These are phyloP conservation scores for Bjerkandera adusta DNA, from an alignment of 1,284 basidiomycete genomes.

Conservation along the genomic window DNA sequence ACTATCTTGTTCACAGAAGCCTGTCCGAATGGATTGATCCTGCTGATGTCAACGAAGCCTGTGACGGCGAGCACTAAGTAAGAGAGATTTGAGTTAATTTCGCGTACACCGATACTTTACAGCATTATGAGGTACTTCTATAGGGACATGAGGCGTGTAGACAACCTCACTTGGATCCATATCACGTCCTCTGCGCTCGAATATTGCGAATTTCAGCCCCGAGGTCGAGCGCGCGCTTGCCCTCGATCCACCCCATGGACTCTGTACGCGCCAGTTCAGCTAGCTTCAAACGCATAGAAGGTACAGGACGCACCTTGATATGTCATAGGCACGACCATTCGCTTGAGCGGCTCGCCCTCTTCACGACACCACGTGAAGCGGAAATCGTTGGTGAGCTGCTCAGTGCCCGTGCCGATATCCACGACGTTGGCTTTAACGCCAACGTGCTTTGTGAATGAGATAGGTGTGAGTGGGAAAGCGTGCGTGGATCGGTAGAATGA, in stretches of 20 bases:
- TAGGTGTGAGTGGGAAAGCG: background rate
- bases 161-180: background rate
- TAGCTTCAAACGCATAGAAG: background rate
- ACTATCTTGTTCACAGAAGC: too few species aligned
- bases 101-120: too few species aligned
- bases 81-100: too few species aligned
- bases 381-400: slow-evolving; percentile 71
- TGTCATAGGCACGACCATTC: slow-evolving; percentile 68
- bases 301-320: slow-evolving; percentile 51
- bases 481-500: background rate
- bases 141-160: too few species aligned
- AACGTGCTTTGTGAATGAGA: too few species aligned
- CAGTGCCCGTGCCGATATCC: slow-evolving; percentile 66
- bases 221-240: slow-evolving; percentile 63
- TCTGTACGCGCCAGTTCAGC: slow-evolving; percentile 39
- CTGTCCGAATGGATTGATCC: too few species aligned
- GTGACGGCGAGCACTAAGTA: too few species aligned
- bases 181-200: slow-evolving; percentile 2
- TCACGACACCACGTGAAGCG: slow-evolving; percentile 64
- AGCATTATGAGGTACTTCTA: too few species aligned
- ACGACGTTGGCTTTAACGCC: slow-evolving; percentile 77
- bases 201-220: slow-evolving; percentile 47
- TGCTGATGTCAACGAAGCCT: too few species aligned
- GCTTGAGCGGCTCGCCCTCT: slow-evolving; percentile 38
- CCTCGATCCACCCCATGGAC: slow-evolving; percentile 82